Percentiles rank a stretch among this genome's conserved stretches.
Evolutionary conservation across 2,329 filamentous ascomycete species (phyloP).

Genomic region (Spiromastix sp.): DNA sequence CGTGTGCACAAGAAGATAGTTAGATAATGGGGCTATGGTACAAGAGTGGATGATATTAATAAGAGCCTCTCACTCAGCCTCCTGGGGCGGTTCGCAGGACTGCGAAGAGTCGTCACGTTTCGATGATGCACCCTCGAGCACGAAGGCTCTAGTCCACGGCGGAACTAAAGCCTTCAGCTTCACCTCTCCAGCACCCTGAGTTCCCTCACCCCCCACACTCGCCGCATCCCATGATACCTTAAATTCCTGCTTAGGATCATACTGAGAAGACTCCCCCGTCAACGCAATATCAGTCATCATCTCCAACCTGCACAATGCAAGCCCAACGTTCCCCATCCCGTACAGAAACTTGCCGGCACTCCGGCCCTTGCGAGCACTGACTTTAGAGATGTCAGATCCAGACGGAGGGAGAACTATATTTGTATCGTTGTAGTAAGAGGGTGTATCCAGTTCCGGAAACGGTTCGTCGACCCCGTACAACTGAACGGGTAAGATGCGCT

Average conservation of each 20-base stretch:
- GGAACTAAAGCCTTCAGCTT: conserved; percentile 75
- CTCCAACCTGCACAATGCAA: conserved; percentile 79
- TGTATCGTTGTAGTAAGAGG: conserved; percentile 24
- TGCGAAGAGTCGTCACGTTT: too few relatives aligned
- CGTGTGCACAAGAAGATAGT: too few relatives aligned
- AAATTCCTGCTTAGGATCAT: conserved; percentile 52
- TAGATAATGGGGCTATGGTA: too few relatives aligned
- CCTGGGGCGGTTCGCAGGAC: too few relatives aligned
- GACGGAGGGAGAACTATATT: conserved; percentile 21
- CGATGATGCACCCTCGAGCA: conserved; percentile 27
- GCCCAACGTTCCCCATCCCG: conserved; percentile 73
- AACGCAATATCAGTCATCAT: conserved; percentile 75
- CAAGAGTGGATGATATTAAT: too few relatives aligned
- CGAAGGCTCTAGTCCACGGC: conserved; percentile 52
- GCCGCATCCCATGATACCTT: conserved; percentile 42
- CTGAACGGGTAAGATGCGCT: conserved; percentile 72
- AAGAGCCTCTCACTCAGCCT: too few relatives aligned
- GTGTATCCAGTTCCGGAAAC: conserved; percentile 40
- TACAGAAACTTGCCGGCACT: conserved; percentile 71
- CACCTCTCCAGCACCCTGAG: conserved; percentile 32
- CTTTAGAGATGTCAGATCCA: conserved; percentile 44
- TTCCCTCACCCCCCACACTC: conserved; percentile 36
- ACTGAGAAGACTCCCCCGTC: conserved; percentile 55
- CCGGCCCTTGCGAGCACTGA: conserved; percentile 45
- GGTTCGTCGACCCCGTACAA: conserved; percentile 48